Evolutionary conservation across 352 stramenopile species (phyloP), one percentile per base, ranked within the genome.

Genomic region (Phytophthora tentaculata): DNA sequence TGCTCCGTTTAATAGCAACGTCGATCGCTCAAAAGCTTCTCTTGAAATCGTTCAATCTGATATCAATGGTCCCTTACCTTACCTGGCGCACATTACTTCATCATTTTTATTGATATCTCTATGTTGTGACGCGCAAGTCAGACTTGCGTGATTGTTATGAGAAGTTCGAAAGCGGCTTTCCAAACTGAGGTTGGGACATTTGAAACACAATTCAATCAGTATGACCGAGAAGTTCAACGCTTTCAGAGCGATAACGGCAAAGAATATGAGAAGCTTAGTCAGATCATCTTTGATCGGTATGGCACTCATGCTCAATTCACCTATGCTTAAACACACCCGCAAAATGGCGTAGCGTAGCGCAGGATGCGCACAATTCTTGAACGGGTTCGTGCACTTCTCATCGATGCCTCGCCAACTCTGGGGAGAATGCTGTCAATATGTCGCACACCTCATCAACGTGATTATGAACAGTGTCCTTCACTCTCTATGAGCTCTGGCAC

Each of bases 341-440:
- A 64, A 20, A 69, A 63, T 39, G 53, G 47, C 5, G 62, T 60
- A 9, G 62, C 47, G 2, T 51, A 67, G 12, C 28, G 43, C 6
- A 47, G 37, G 3, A 70, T 70, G 62, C 55, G 61, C 13, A 69
- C 61, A 0, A 62, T 69, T 14, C 55, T 69, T 16, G 61, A 62
- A 29, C 61, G 52, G 9, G n/a, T 48, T 1, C 53, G 41, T 29
- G 60, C 41, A 7, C 20, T 67, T 1, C 9, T 37, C 9, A 37
- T 37, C 29, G 29, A 37, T 37, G 20, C 37, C 37, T 8, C 37
- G 17, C 37, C 4, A 20, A 9, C 14, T 45, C 14, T 45, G 37
- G 37, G 17, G 2, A 32, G 26, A 43, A 14, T 43, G 35, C 35
- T 13, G 9, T 17, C 9, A 43, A 43, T 43, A 43, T 10, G 35